Base-by-base conservation (phyloP, 345 rosid genomes). In the Eucalyptus curtisii region DNA sequence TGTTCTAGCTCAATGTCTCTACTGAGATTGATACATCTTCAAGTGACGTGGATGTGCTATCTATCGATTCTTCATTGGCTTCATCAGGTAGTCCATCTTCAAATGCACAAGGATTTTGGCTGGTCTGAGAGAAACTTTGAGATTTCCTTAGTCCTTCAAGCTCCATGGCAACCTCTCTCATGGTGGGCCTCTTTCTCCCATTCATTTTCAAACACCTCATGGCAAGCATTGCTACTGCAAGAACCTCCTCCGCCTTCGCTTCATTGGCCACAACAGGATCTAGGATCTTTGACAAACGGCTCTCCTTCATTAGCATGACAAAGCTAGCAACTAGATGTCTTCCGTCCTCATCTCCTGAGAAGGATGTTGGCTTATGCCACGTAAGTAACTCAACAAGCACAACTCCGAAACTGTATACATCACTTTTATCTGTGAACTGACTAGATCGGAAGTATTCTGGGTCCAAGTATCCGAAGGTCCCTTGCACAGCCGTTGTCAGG, bases 361-460 rank as follows among this genome's bases (percentile, higher is more conserved):
- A 68, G 7, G 80, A 68, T 16, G 80, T 68, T 0, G 12, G 24
- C 24, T 68, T 31, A 2, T 16, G 42, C 42, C 80, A 42, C 0
- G 6, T 68, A 68, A 68, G 42, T 16, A 68, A 68, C 42, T 68
- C 95, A 31, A 89, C 89, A 17, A 93, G 59, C 25, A 91, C 94
- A 37, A 94, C 94, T 10, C 95, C 92, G 19, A 93, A 94, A 59
- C 93, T 92, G 17, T 93, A 92, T 6, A 94, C 95, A 88, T 94
- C 94, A 1, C 95, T 93, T 86, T 93, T 93, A 55, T 90, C 90
- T 3, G 93, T 92, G 1, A 88, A 90, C 59, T 88, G 89, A 59
- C 90, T 86, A 1, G 93, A 89, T 3, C 27, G 90, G 81, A 90
- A 90, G 90, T 93, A 93, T 37, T 93, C 94, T 4, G 94, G 94